Percentiles rank a stretch among this genome's conserved stretches.
These are phyloP conservation scores for Pelargonium citronellum DNA, from an alignment of 441 rosid species.

Conservation along the genomic window DNA sequence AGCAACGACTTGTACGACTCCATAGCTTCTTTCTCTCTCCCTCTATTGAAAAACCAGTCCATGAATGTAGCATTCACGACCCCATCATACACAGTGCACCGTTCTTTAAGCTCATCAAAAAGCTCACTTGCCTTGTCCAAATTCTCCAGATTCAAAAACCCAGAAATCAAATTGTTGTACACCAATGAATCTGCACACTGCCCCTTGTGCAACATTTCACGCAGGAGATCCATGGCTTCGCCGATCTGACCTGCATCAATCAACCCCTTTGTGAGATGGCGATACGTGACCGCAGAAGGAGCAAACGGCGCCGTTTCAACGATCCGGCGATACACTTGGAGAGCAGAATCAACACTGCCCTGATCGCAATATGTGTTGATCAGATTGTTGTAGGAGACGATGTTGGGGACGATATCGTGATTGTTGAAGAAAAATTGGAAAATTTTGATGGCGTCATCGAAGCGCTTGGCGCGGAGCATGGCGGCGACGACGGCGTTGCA, in stretches of 20 bases:
- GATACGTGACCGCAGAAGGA: slow-evolving; percentile 73
- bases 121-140: slow-evolving; percentile 77
- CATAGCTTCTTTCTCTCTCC: slow-evolving; percentile 76
- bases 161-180: slow-evolving; percentile 67
- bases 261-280: slow-evolving; percentile 87
- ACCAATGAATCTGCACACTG: slow-evolving; percentile 85
- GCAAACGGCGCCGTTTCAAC: slow-evolving; percentile 65
- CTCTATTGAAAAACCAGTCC: slow-evolving; percentile 93
- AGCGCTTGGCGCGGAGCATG: slow-evolving; percentile 75
- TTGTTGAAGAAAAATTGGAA: slow-evolving; percentile 75
- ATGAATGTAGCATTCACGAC: slow-evolving; percentile 73
- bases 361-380: slow-evolving; percentile 77
- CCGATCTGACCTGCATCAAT: slow-evolving; percentile 61
- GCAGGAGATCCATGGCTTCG: slow-evolving; percentile 71
- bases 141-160: slow-evolving; percentile 64
- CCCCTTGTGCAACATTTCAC: slow-evolving; percentile 80
- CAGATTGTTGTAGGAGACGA: slow-evolving; percentile 83
- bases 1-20: slow-evolving; percentile 65
- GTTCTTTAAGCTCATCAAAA: slow-evolving; percentile 69
- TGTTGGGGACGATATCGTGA: slow-evolving; percentile 65
- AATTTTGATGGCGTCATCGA: slow-evolving; percentile 56
- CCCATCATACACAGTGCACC: slow-evolving; percentile 83
- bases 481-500: slow-evolving; percentile 91
- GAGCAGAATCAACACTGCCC: slow-evolving; percentile 63
- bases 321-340: slow-evolving; percentile 56